phyloP scores from a whole-genome alignment of 306 rosid genomes.

The Clitoria ternatea region DNA sequence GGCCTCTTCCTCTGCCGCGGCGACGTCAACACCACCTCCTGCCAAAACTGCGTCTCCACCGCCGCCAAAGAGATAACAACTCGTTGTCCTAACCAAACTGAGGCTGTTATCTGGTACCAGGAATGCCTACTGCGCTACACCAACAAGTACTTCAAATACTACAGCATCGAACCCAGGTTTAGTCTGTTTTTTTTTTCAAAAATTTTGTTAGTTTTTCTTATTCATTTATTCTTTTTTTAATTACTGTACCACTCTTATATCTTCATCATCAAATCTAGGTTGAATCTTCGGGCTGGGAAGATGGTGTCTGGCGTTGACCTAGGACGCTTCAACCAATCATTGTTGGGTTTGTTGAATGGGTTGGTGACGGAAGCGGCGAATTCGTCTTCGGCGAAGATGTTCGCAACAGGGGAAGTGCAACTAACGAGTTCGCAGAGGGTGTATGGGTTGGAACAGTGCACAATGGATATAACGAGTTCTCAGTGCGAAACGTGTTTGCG shows the following conservation, averaged over 20 bases:
- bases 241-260: too few species aligned
- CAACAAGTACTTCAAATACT: neutral
- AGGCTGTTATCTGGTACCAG: slow-evolving; percentile 39
- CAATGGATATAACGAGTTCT: slow-evolving; percentile 20
- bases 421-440: neutral
- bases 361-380: slow-evolving; percentile 12
- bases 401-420: slow-evolving; percentile 1
- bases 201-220: too few species aligned
- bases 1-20: slow-evolving; percentile 54
- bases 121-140: slow-evolving; percentile 45
- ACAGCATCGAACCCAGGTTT: neutral
- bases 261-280: too few species aligned
- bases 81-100: slow-evolving; percentile 31
- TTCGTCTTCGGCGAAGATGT: slow-evolving; percentile 13
- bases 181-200: too few species aligned
- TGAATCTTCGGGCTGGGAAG: neutral
- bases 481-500: slow-evolving; percentile 26
- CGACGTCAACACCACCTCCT: slow-evolving; percentile 21
- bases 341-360: slow-evolving; percentile 3
- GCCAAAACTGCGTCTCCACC: slow-evolving; percentile 29
- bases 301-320: neutral
- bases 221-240: too few species aligned
- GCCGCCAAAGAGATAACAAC: slow-evolving; percentile 2
- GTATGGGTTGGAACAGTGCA: slow-evolving; percentile 31
- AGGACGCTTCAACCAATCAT: slow-evolving; percentile 11